A percentile compares a stretch with the other conserved stretches of the same genome.
These are phyloP conservation scores for Amauroascus verrucosus DNA, from an alignment of 2,329 filamentous ascomycete genomes.

Conservation along the genomic window DNA sequence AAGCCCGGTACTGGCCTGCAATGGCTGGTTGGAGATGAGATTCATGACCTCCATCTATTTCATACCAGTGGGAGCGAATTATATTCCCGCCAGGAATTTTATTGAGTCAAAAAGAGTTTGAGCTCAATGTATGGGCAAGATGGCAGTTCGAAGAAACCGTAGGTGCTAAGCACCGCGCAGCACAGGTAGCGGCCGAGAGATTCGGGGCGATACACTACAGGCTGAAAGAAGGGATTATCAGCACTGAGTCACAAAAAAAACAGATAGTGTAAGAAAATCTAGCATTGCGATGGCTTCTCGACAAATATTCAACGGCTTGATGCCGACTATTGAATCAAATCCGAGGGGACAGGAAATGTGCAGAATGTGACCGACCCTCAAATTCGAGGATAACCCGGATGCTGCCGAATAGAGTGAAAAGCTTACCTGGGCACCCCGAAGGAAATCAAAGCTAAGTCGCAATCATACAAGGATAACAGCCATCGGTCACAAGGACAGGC, in stretches of 20 bases:
- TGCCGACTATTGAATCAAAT: background rate
- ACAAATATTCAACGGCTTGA: background rate
- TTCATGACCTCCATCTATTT: slow-evolving; percentile 18
- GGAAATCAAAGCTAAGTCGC: slow-evolving; percentile 27
- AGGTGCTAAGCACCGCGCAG: background rate
- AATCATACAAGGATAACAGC: slow-evolving; percentile 20
- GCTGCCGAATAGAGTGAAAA: slow-evolving; percentile 23
- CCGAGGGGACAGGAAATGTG: background rate
- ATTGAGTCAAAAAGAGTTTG: background rate
- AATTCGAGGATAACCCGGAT: slow-evolving; percentile 25
- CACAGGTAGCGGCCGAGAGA: background rate
- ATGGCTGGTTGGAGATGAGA: slow-evolving; percentile 13
- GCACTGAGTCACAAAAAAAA: background rate
- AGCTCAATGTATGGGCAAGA: background rate
- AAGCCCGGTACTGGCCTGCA: slow-evolving; percentile 1
- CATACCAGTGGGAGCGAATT: slow-evolving; percentile 9
- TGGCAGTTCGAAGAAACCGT: slow-evolving; percentile 3
- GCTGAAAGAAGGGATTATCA: slow-evolving; percentile 1
- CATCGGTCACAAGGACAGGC: background rate
- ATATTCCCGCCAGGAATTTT: background rate
- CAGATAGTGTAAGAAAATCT: background rate
- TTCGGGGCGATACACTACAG: background rate
- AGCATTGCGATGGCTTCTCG: background rate
- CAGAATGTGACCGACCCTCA: slow-evolving; percentile 2
- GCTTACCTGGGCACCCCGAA: slow-evolving; percentile 5